These are phyloP conservation scores for Wickerhamomyces ciferrii DNA, from an alignment of 805 yeast genomes.

Conservation along the genomic window DNA sequence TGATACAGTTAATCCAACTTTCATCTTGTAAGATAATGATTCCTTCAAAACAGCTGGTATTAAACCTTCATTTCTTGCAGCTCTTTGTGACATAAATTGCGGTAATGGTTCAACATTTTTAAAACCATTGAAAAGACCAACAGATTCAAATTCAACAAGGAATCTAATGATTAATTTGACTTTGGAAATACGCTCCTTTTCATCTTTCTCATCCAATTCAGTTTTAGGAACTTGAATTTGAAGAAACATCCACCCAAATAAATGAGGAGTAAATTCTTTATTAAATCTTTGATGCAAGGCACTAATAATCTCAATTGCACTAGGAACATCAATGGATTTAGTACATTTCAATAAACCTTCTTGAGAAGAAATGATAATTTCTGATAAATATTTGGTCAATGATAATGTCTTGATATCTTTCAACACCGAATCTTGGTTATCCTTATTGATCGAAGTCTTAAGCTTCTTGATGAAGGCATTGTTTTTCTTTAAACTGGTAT, in stretches of 20 bases:
- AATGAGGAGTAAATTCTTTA: conserved; percentile 41
- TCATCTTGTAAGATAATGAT: conserved; percentile 34
- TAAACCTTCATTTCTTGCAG: conserved; percentile 31
- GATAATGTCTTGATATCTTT: conserved; percentile 60
- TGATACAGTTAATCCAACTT: conserved; percentile 26
- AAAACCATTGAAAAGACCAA: conserved; percentile 47
- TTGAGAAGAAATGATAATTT: conserved; percentile 52
- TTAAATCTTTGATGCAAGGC: conserved; percentile 75
- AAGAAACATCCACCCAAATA: conserved; percentile 37
- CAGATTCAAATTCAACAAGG: conserved; percentile 51
- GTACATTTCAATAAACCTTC: conserved; percentile 55
- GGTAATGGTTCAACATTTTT: conserved; percentile 43
- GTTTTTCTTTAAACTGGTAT: conserved; percentile 77
- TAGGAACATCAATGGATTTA: conserved; percentile 50
- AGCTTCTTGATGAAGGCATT: conserved; percentile 73
- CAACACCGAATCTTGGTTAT: conserved; percentile 40
- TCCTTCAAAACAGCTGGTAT: conserved; percentile 40
- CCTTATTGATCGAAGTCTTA: conserved; percentile 50
- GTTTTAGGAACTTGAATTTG: conserved; percentile 31
- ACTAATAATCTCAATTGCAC: conserved; percentile 64
- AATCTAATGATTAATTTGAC: conserved; percentile 45
- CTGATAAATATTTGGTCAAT: conserved; percentile 70
- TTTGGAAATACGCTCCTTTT: conserved; percentile 30
- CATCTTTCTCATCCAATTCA: conserved; percentile 35
- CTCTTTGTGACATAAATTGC: conserved; percentile 30